Evolutionary conservation across 2,329 filamentous ascomycete species (phyloP).

Genomic region (Podosphaera xanthii): DNA sequence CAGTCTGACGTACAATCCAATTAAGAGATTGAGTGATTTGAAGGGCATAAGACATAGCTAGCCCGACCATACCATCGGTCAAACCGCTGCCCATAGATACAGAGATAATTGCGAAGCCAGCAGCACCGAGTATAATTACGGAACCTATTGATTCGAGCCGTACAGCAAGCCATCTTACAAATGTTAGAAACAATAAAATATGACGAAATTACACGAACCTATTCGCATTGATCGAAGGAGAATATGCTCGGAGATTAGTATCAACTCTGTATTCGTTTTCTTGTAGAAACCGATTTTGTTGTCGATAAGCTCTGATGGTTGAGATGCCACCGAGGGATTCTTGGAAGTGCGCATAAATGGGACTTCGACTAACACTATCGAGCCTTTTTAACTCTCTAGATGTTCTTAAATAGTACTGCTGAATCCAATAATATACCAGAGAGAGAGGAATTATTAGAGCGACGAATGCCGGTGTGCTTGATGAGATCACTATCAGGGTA

Average conservation of each 20-base stretch:
- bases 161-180: constrained; percentile 70
- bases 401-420: constrained; percentile 88
- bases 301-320: constrained; percentile 85
- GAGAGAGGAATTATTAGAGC: constrained; percentile 60
- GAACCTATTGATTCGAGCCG: constrained; percentile 90
- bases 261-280: constrained; percentile 98
- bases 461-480: constrained; percentile 59
- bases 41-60: constrained; percentile 90
- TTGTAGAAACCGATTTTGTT: constrained; percentile 64
- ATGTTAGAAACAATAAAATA: constrained; percentile 3
- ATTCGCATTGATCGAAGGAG: constrained; percentile 71
- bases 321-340: constrained; percentile 85
- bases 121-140: constrained; percentile 72
- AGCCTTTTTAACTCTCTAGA: constrained; percentile 90
- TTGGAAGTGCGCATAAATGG: constrained; percentile 96
- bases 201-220: constrained; percentile 8
- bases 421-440: constrained; percentile 71
- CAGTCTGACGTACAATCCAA: constrained; percentile 96
- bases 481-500: constrained; percentile 67
- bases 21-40: constrained; percentile 95
- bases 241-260: constrained; percentile 81
- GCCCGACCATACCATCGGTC: constrained; percentile 56
- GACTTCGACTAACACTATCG: constrained; percentile 84
- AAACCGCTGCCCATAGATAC: constrained; percentile 44
- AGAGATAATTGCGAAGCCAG: constrained; percentile 59